Evolutionary conservation across 2,329 filamentous ascomycete genomes (phyloP).

Genomic region (Pyrenophora tritici-repentis): DNA sequence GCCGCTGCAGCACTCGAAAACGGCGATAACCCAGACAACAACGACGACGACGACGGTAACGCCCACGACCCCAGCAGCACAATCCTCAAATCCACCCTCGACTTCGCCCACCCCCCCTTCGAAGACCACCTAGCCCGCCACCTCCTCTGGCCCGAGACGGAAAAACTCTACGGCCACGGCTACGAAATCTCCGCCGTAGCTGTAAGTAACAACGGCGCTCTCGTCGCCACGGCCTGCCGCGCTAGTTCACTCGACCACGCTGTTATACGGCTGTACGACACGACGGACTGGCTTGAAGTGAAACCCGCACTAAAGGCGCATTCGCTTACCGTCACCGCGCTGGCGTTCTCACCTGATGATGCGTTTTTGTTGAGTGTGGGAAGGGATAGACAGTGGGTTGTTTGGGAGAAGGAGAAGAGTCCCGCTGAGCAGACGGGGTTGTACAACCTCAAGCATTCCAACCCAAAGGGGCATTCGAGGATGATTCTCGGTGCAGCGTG

Average conservation of each 20-base stretch:
- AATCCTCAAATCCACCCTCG: conserved; percentile 65
- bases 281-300: conserved; percentile 83
- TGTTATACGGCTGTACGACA: conserved; percentile 90
- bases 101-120: conserved; percentile 74
- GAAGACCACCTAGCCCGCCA: conserved; percentile 89
- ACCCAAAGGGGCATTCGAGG: conserved; percentile 83
- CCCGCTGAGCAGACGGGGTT: conserved; percentile 18
- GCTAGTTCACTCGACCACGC: conserved; percentile 93
- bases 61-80: conserved; percentile 62
- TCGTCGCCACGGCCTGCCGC: conserved; percentile 90
- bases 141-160: conserved; percentile 92
- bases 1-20: conserved; percentile 17
- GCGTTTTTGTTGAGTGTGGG: conserved; percentile 82
- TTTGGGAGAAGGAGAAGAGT: conserved; percentile 65
- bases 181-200: conserved; percentile 94
- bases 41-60: too few species aligned
- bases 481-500: conserved; percentile 93
- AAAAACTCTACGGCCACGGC: conserved; percentile 97
- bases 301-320: conserved; percentile 83
- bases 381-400: conserved; percentile 85
- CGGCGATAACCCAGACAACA: conserved; percentile 51
- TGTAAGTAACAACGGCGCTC: conserved; percentile 70
- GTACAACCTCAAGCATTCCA: conserved; percentile 66
- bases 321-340: conserved; percentile 79
- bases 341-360: conserved; percentile 80